Percentiles rank a stretch among this genome's conserved stretches.
Evolutionary conservation across 1,284 basidiomycete genomes (phyloP).

Genomic region (Somion occarium): DNA sequence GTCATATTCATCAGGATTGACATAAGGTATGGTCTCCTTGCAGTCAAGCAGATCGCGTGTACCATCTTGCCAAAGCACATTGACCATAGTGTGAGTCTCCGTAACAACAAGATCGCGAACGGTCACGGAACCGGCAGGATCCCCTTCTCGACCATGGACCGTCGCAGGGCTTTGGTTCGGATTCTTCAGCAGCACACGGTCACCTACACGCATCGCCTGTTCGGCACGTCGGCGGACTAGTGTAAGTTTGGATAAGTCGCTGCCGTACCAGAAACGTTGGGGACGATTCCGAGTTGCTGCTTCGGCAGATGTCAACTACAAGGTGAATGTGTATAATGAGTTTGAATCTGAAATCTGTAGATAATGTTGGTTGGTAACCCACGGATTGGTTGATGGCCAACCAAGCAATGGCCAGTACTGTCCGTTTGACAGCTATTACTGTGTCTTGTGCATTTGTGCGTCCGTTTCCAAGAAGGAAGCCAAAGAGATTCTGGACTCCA

Average conservation of each 20-base stretch:
- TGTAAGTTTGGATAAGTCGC: constrained; percentile 62
- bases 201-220: constrained; percentile 61
- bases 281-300: constrained; percentile 63
- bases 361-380: constrained; percentile 21
- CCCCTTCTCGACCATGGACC: constrained; percentile 47
- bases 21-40: constrained; percentile 72
- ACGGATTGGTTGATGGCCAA: constrained; percentile 86
- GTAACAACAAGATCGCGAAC: constrained; percentile 61
- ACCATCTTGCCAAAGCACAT: constrained; percentile 91
- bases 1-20: constrained; percentile 82
- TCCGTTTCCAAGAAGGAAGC: constrained; percentile 39
- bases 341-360: no score
- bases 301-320: constrained; percentile 53
- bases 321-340: no score
- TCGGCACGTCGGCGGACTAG: constrained; percentile 60
- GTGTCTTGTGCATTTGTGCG: constrained; percentile 46
- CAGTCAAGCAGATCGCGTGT: constrained; percentile 54
- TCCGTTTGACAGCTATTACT: constrained; percentile 74
- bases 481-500: constrained; percentile 43
- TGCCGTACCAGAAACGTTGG: constrained; percentile 69
- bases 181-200: constrained; percentile 56
- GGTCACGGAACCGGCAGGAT: constrained; percentile 38
- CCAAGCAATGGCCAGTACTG: constrained; percentile 82
- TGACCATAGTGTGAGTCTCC: constrained; percentile 65
- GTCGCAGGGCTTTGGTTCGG: constrained; percentile 44